Percentiles rank a stretch among this genome's conserved stretches.
These are phyloP conservation scores for Suillus americanus DNA, from an alignment of 768 basidiomycete genomes.

Conservation along the genomic window DNA sequence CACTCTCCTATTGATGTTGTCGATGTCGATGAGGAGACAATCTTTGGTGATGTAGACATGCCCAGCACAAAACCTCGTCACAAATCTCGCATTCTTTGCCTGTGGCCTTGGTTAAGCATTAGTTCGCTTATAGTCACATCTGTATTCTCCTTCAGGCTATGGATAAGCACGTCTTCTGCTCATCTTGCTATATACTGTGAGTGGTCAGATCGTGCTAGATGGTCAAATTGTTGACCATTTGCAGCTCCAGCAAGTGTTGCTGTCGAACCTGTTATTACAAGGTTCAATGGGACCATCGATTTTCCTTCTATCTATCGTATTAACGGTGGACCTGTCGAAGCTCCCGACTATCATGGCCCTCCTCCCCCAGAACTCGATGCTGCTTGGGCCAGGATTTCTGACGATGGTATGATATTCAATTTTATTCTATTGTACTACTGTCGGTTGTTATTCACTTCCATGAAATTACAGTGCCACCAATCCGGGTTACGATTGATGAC, in stretches of 20 bases:
- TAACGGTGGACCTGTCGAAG: not conserved
- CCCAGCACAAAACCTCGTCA: not conserved
- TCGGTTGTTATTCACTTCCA: not conserved
- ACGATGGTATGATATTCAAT: constrained; percentile 4
- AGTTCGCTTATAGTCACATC: constrained; percentile 1
- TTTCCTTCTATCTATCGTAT: constrained; percentile 7
- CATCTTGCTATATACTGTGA: not conserved
- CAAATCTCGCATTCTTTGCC: not conserved
- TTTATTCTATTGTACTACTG: not conserved
- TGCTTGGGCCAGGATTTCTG: not conserved
- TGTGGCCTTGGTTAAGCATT: constrained; percentile 8
- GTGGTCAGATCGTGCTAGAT: not conserved
- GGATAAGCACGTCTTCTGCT: not conserved
- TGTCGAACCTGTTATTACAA: constrained; percentile 7
- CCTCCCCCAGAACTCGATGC: not conserved
- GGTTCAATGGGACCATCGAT: constrained; percentile 7
- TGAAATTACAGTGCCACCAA: constrained; percentile 8
- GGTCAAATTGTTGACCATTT: not conserved
- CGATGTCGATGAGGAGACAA: not conserved
- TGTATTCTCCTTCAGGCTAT: constrained; percentile 7
- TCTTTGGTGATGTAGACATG: not conserved
- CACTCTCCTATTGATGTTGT: not conserved
- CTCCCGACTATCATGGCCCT: not conserved
- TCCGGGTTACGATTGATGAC: constrained; percentile 5
- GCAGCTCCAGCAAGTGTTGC: constrained; percentile 13